Percentiles rank a stretch among this genome's conserved stretches.
phyloP scores from a whole-genome alignment of 2,329 filamentous ascomycete genomes.

The Aspergillus sergii region DNA sequence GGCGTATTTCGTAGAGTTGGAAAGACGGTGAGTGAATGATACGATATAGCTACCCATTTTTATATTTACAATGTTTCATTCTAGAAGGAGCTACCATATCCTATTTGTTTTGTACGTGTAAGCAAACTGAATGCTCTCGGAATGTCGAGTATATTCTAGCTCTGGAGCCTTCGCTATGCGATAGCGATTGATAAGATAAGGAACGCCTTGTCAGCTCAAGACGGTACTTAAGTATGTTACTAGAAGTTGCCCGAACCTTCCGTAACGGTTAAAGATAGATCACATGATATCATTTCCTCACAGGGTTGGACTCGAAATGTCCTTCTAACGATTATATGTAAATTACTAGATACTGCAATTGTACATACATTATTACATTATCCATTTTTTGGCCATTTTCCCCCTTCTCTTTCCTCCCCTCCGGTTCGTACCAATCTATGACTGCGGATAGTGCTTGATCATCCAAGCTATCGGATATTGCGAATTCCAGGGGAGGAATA shows the following conservation, averaged over 20 bases:
- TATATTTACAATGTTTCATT: slow-evolving; percentile 18
- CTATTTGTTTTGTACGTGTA: slow-evolving; percentile 4
- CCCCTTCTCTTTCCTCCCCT: not conserved
- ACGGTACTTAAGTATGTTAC: too few species aligned
- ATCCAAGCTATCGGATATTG: slow-evolving; percentile 58
- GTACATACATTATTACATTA: not conserved
- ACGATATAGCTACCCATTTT: slow-evolving; percentile 9
- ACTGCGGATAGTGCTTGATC: not conserved
- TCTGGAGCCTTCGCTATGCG: slow-evolving; percentile 1
- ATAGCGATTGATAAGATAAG: not conserved
- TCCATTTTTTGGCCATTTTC: not conserved
- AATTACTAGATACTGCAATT: not conserved
- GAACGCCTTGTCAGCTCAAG: too few species aligned
- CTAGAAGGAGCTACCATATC: slow-evolving; percentile 19
- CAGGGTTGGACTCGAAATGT: too few species aligned
- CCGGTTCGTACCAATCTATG: not conserved
- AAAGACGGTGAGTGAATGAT: not conserved
- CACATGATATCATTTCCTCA: slow-evolving; percentile 14
- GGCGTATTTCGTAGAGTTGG: not conserved
- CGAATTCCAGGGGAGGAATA: slow-evolving; percentile 81
- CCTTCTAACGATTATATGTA: too few species aligned
- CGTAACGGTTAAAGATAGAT: not conserved
- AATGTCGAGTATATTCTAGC: slow-evolving; percentile 1
- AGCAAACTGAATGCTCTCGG: slow-evolving; percentile 10
- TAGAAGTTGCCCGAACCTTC: slow-evolving; percentile 21